phyloP scores from a whole-genome alignment of 805 yeast genomes.

The Candida arabinofermentans region DNA sequence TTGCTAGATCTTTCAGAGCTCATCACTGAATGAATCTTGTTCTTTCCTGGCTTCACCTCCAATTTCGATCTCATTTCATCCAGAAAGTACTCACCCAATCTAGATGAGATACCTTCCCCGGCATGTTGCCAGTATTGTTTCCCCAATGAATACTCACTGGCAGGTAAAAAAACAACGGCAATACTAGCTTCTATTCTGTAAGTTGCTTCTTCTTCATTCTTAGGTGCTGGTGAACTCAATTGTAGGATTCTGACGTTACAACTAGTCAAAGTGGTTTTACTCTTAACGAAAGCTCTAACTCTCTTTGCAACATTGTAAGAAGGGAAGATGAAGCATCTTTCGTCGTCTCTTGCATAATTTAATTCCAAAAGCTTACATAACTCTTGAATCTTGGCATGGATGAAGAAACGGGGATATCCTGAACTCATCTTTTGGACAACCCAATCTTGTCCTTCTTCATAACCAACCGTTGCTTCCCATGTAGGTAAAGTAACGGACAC shows the following conservation, averaged over 20 bases:
- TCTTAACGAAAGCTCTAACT: slow-evolving; percentile 73
- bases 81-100: slow-evolving; percentile 81
- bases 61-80: slow-evolving; percentile 48
- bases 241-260: slow-evolving; percentile 61
- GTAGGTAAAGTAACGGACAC: slow-evolving; percentile 94
- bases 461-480: slow-evolving; percentile 90
- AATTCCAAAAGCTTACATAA: slow-evolving; percentile 50
- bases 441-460: slow-evolving; percentile 86
- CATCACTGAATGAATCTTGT: slow-evolving; percentile 7
- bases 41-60: slow-evolving; percentile 26
- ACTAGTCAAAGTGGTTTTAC: slow-evolving; percentile 33
- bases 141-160: slow-evolving; percentile 54
- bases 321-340: slow-evolving; percentile 71
- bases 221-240: slow-evolving; percentile 66
- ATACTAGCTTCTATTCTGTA: slow-evolving; percentile 63
- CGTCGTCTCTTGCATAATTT: slow-evolving; percentile 78
- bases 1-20: slow-evolving; percentile 17
- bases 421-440: slow-evolving; percentile 71
- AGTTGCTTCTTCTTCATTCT: slow-evolving; percentile 52
- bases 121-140: slow-evolving; percentile 95
- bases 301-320: slow-evolving; percentile 75
- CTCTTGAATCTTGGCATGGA: slow-evolving; percentile 59
- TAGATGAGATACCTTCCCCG: slow-evolving; percentile 93
- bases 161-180: slow-evolving; percentile 75
- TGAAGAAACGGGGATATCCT: slow-evolving; percentile 86